Percentiles rank a stretch among this genome's conserved stretches.
Conservation (phyloP, 768 basidiomycete species). For the Clavaria fumosa region DNA sequence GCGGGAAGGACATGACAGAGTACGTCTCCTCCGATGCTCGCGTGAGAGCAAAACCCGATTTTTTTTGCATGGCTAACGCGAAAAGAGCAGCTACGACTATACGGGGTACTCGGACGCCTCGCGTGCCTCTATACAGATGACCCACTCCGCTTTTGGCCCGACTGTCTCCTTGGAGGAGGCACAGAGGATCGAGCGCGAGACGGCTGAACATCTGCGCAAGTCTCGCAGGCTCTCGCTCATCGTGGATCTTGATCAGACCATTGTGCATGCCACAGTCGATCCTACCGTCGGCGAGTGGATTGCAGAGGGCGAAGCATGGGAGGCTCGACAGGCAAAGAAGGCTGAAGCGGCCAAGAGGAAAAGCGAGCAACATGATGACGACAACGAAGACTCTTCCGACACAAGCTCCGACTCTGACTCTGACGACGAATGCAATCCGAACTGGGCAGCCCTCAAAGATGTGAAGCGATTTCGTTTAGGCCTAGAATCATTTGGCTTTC, state of each 20-base stretch:
- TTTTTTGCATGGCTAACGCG: slow-evolving; percentile 1
- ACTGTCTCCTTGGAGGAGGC: slow-evolving; percentile 91
- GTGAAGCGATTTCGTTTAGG: slow-evolving; percentile 80
- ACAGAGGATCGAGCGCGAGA: slow-evolving; percentile 71
- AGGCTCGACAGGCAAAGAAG: slow-evolving; percentile 36
- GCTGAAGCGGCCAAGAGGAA: slow-evolving; percentile 18
- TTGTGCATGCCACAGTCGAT: slow-evolving; percentile 96
- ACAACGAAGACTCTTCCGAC: slow-evolving; percentile 13
- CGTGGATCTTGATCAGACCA: slow-evolving; percentile 97
- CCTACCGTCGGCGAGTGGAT: slow-evolving; percentile 99
- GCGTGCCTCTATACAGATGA: slow-evolving; percentile 85
- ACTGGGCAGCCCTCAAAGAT: slow-evolving; percentile 83
- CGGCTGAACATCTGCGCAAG: slow-evolving; percentile 60
- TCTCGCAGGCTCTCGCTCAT: slow-evolving; percentile 80
- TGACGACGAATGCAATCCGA: slow-evolving; percentile 69
- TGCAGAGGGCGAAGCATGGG: slow-evolving; percentile 68
- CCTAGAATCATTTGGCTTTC: slow-evolving; percentile 53
- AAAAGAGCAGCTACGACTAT: slow-evolving; percentile 49
- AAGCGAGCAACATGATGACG: slow-evolving; percentile 12
- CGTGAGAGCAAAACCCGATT: too few species aligned
- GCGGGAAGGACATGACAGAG: slow-evolving; percentile 92
- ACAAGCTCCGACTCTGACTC: slow-evolving; percentile 25
- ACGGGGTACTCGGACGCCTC: slow-evolving; percentile 77
- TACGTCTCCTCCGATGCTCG: slow-evolving; percentile 24
- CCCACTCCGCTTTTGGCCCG: slow-evolving; percentile 81